These are phyloP conservation scores for Rutstroemia sp. DNA, from an alignment of 2,329 filamentous ascomycete genomes.

Conservation along the genomic window DNA sequence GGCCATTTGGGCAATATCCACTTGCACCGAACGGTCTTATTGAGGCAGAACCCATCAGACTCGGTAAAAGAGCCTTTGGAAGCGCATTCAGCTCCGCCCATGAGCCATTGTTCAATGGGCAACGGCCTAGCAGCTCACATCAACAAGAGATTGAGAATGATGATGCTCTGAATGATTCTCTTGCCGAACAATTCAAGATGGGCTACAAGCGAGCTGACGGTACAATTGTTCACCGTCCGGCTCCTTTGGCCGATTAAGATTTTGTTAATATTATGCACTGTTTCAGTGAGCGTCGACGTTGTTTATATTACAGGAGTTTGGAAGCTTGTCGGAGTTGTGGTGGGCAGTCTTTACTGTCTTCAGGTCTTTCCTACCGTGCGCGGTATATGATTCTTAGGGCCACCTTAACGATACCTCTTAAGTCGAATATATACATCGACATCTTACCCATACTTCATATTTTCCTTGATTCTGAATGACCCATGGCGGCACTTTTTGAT, in stretches of 20 bases:
- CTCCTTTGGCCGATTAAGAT: neutral
- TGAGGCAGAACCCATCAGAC: conserved; percentile 15
- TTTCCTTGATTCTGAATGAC: neutral
- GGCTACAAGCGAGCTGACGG: conserved; percentile 29
- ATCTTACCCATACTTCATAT: neutral
- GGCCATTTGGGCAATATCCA: conserved; percentile 17
- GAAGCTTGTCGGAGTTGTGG: neutral
- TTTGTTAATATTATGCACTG: too few species aligned
- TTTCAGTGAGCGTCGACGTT: neutral
- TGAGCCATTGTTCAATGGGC: conserved; percentile 36
- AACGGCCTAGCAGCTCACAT: conserved; percentile 32
- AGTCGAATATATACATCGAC: neutral
- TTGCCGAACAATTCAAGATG: conserved; percentile 9
- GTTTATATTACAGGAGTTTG: conserved; percentile 2
- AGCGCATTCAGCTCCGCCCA: conserved; percentile 22
- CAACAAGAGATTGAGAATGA: conserved; percentile 17
- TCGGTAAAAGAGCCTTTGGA: conserved; percentile 23
- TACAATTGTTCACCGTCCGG: neutral
- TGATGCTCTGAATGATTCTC: conserved; percentile 9
- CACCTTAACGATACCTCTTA: conserved; percentile 6
- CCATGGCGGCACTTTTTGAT: neutral
- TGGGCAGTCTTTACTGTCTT: neutral
- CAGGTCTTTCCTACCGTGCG: neutral
- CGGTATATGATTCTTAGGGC: neutral
- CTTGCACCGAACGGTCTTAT: conserved; percentile 1